Evolutionary conservation across 164 flowering plant genomes (phyloP).

Genomic region (Santalum album): DNA sequence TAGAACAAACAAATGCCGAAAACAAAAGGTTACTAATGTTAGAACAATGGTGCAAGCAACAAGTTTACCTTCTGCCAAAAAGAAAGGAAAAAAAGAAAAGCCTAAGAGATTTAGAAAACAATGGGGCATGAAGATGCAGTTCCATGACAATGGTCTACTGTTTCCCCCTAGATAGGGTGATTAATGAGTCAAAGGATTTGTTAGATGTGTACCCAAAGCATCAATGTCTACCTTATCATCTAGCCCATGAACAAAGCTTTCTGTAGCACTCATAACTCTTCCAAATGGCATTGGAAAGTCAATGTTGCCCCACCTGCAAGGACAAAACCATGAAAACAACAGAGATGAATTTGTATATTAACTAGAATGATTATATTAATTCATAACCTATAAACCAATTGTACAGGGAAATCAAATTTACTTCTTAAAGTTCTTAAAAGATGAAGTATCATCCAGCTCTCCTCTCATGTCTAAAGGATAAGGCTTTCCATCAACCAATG

Average conservation of each 20-base stretch:
- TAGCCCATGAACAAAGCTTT: slow-evolving; percentile 73
- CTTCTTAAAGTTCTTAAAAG: slow-evolving; percentile 98
- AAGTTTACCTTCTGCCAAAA: no score
- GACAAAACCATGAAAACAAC: neutral
- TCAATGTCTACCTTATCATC: slow-evolving; percentile 69
- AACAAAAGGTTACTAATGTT: no score
- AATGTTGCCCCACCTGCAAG: slow-evolving; percentile 72
- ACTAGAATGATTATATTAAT: no score
- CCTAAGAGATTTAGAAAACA: neutral
- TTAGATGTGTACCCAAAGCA: neutral
- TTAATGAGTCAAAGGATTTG: neutral
- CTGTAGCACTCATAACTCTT: slow-evolving; percentile 81
- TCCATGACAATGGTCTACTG: neutral
- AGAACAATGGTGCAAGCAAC: no score
- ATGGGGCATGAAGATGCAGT: neutral
- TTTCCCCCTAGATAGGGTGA: neutral
- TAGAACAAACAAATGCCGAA: no score
- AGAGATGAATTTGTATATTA: neutral
- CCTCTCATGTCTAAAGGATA: slow-evolving; percentile 99
- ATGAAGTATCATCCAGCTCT: slow-evolving; percentile 96
- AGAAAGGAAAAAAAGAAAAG: no score
- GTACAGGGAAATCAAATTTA: slow-evolving; percentile 12
- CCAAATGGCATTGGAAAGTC: slow-evolving; percentile 95
- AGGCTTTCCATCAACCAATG: slow-evolving; percentile 87
- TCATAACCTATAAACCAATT: no score